Percentiles rank a stretch among this genome's conserved stretches.
Evolutionary conservation across 2,329 filamentous ascomycete genomes (phyloP).

Genomic region (Cadophora gregata): DNA sequence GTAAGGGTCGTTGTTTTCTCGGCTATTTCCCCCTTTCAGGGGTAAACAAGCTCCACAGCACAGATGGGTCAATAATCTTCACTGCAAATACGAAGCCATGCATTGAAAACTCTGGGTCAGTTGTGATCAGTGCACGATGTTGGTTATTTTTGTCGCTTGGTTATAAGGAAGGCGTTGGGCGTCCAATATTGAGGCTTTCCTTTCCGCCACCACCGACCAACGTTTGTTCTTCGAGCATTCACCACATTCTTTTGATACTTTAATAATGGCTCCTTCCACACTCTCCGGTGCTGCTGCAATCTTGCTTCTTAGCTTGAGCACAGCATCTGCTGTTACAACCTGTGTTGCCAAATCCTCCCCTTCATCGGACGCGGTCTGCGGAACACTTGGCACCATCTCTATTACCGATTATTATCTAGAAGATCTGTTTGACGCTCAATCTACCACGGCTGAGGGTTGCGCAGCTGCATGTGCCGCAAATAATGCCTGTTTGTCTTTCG

Average conservation of each 20-base stretch:
- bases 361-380: neutral
- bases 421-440: neutral
- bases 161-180: conserved; percentile 2
- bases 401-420: neutral
- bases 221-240: conserved; percentile 13
- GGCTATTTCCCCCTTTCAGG: conserved; percentile 11
- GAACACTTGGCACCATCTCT: neutral
- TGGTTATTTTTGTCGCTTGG: neutral
- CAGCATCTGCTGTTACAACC: conserved; percentile 2
- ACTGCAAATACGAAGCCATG: conserved; percentile 2
- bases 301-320: conserved; percentile 2
- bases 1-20: neutral
- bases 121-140: conserved; percentile 12
- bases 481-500: neutral
- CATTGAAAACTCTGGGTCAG: neutral
- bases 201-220: conserved; percentile 2
- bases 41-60: conserved; percentile 8
- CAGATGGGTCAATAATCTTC: neutral
- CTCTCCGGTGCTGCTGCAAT: conserved; percentile 3
- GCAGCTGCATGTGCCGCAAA: neutral
- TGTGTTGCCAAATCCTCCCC: neutral
- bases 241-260: conserved; percentile 10
- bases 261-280: conserved; percentile 13
- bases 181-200: neutral
- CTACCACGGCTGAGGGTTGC: neutral